phyloP scores from a whole-genome alignment of 1,284 basidiomycete genomes.

The Leccinum fuscescens region DNA sequence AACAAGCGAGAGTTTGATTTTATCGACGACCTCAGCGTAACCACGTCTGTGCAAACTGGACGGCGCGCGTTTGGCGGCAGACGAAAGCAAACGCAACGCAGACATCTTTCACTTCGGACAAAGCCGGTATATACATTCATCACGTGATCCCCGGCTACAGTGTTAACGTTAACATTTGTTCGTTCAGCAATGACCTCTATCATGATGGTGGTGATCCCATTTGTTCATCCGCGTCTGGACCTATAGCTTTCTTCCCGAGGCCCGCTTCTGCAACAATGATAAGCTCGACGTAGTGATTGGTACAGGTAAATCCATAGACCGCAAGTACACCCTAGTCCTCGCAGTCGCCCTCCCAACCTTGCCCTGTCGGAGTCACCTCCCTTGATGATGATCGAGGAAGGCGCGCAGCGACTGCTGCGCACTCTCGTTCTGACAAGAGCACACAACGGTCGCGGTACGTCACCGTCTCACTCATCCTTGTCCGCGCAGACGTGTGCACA shows the following conservation, averaged over 20 bases:
- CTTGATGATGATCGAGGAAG: background rate
- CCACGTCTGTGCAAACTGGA: conserved; percentile 65
- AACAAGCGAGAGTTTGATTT: conserved; percentile 86
- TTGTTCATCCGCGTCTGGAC: background rate
- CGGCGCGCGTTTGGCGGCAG: conserved; percentile 59
- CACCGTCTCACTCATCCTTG: background rate
- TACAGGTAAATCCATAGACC: too few relatives aligned
- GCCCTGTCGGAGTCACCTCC: too few relatives aligned
- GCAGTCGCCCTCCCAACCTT: too few relatives aligned
- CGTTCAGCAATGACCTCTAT: too few relatives aligned
- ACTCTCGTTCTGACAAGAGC: background rate
- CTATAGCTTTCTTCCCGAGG: background rate
- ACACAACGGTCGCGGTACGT: background rate
- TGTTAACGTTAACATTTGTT: too few relatives aligned
- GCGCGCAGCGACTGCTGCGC: background rate
- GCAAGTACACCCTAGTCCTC: too few relatives aligned
- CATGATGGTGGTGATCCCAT: background rate
- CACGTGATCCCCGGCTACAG: conserved; percentile 24
- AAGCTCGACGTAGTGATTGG: background rate
- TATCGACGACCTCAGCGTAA: conserved; percentile 86
- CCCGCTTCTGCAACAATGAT: background rate
- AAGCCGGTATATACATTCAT: conserved; percentile 21
- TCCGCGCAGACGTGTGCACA: background rate
- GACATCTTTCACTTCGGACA: conserved; percentile 53
- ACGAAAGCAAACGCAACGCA: conserved; percentile 66